These are phyloP conservation scores for Pisolithus microcarpus DNA, from an alignment of 768 basidiomycete species.

Conservation along the genomic window DNA sequence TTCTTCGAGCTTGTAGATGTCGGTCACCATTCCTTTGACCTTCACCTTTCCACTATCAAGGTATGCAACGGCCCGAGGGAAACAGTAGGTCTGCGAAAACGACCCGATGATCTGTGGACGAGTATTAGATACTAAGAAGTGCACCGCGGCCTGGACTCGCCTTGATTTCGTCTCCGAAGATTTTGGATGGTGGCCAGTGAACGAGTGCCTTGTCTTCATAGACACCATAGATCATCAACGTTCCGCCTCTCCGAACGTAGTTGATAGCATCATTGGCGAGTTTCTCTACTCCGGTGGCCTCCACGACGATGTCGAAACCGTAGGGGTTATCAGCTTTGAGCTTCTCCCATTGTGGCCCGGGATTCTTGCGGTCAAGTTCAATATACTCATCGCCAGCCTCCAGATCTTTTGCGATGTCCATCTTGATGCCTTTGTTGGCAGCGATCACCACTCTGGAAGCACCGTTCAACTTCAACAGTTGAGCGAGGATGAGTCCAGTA, in stretches of 20 bases:
- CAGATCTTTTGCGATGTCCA: slow-evolving; percentile 74
- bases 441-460: slow-evolving; percentile 77
- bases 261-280: slow-evolving; percentile 85
- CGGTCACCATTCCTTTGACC: slow-evolving; percentile 74
- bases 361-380: slow-evolving; percentile 71
- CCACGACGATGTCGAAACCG: slow-evolving; percentile 83
- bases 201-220: slow-evolving; percentile 82
- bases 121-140: slow-evolving; percentile 1
- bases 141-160: slow-evolving; percentile 21
- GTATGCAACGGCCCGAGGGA: slow-evolving; percentile 86
- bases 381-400: slow-evolving; percentile 80
- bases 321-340: slow-evolving; percentile 77
- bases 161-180: slow-evolving; percentile 65
- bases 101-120: slow-evolving; percentile 72
- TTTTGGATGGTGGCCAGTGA: slow-evolving; percentile 82
- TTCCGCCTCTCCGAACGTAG: slow-evolving; percentile 81
- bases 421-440: slow-evolving; percentile 87
- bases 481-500: slow-evolving; percentile 85
- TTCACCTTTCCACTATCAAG: slow-evolving; percentile 81
- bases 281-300: slow-evolving; percentile 79
- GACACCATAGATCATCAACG: slow-evolving; percentile 84
- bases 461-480: slow-evolving; percentile 82
- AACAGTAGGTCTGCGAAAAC: slow-evolving; percentile 83
- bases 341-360: slow-evolving; percentile 72
- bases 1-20: slow-evolving; percentile 60